Conservation (phyloP, 306 rosid species). For the Sesbania bispinosa region DNA sequence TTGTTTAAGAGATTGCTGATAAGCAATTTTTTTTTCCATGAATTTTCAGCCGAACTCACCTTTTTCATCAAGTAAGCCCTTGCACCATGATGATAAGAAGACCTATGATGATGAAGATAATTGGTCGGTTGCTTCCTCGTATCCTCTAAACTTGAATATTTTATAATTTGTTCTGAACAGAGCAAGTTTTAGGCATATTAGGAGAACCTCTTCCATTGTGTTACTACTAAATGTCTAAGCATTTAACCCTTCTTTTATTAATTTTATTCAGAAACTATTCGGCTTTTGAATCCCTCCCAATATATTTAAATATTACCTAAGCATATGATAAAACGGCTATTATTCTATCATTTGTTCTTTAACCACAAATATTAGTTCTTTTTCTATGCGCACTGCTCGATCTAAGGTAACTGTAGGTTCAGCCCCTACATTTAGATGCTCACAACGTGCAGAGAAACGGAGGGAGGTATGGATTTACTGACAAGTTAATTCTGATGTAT, state of each 20-base stretch:
- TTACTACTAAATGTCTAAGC: not conserved
- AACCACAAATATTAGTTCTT: constrained; percentile 49
- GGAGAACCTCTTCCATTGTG: not conserved
- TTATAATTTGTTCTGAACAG: constrained; percentile 12
- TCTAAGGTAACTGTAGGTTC: constrained; percentile 77
- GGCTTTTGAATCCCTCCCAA: not conserved
- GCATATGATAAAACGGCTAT: not conserved
- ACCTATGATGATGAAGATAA: constrained; percentile 78
- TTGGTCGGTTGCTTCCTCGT: constrained; percentile 91
- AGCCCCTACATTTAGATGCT: constrained; percentile 75
- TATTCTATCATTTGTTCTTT: constrained; percentile 40
- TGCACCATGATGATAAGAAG: constrained; percentile 53
- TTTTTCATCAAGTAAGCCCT: constrained; percentile 46
- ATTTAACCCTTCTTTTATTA: not conserved
- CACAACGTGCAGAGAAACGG: constrained; percentile 76
- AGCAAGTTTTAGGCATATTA: not conserved
- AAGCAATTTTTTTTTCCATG: not conserved
- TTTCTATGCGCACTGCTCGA: constrained; percentile 71
- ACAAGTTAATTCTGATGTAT: constrained; percentile 18
- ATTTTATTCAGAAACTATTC: not conserved
- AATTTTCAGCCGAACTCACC: constrained; percentile 72
- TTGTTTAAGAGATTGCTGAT: constrained; percentile 12
- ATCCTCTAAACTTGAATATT: constrained; percentile 51
- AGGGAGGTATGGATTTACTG: constrained; percentile 62
- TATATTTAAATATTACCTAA: not conserved